Conservation (phyloP, 1,284 basidiomycete species). For the Ustilago shanxiensis region DNA sequence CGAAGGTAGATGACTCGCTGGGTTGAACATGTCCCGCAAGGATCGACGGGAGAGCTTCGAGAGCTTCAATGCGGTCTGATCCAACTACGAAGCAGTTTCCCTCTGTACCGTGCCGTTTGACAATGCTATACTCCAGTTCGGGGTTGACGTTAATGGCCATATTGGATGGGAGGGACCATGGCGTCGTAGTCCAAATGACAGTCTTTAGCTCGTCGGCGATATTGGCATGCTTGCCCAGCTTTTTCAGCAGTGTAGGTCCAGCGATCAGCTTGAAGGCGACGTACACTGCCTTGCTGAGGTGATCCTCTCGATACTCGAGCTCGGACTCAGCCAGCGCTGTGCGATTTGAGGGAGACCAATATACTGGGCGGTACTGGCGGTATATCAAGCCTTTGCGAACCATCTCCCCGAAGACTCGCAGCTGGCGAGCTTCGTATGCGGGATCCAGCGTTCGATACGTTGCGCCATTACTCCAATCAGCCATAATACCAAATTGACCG, state of each 20-base stretch:
- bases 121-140: conserved; percentile 80
- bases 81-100: conserved; percentile 77
- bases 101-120: conserved; percentile 70
- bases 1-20: conserved; percentile 17
- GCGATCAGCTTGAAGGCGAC: conserved; percentile 77
- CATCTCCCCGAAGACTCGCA: conserved; percentile 88
- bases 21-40: neutral
- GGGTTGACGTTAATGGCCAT: conserved; percentile 90
- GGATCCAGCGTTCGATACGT: conserved; percentile 81
- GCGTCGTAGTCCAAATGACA: conserved; percentile 98
- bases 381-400: conserved; percentile 83
- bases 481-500: conserved; percentile 87
- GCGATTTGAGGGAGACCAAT: conserved; percentile 93
- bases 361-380: conserved; percentile 87
- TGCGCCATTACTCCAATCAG: conserved; percentile 82
- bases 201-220: conserved; percentile 73
- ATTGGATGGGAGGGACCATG: conserved; percentile 96
- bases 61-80: conserved; percentile 75
- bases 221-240: conserved; percentile 57
- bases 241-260: conserved; percentile 18
- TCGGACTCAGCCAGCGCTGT: conserved; percentile 97
- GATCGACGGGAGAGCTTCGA: conserved; percentile 25
- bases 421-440: conserved; percentile 87
- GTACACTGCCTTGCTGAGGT: conserved; percentile 88
- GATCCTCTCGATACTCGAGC: conserved; percentile 88